Base-by-base conservation (phyloP, 2,329 filamentous ascomycete species). In the Hirsutella rhossiliensis region DNA sequence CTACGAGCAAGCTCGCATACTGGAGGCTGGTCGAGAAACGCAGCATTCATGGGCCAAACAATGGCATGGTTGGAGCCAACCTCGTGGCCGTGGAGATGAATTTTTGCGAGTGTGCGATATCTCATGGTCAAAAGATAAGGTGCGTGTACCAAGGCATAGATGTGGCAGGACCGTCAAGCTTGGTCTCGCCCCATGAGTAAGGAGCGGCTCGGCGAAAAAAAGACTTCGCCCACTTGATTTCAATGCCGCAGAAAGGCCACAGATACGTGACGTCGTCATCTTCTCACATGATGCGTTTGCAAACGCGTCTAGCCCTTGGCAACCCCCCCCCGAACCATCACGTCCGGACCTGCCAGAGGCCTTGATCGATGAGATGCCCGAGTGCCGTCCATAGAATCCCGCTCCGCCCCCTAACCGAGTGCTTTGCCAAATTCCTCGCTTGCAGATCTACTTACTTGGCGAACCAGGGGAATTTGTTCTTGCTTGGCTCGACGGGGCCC, bases 391-490 rank as follows among this genome's bases (percentile, higher is more conserved):
- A 11, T n/a, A 7, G 15, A 37, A 17, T 17, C n/a, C 13, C n/a
- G 9, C 11, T 17, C 9, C 34, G 5, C 34, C 13, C 18, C 15
- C 34, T 11, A 6, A 15, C n/a, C 18, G 11, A 17, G 17, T 18
- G 3, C 9, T 17, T 17, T 18, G 31, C 18, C 7, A 17, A 15
- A 13, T 15, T 1, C 38, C 38, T 15, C 32, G 17, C 18, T 5
- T 12, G 11, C 4, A 28, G 29, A 7, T 15, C 17, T 1, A 11
- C 39, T 56, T 60, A 69, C 56, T 75, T 78, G 52, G 72, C 68
- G 59, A 81, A 76, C 78, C 78, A 82, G 11, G 75, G 74, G 53
- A 82, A 82, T 57, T 80, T 81, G 65, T 80, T 81, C 65, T 75
- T 82, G 44, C 63, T 60, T 23, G 67, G 59, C 40, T 80, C 76